phyloP scores from a whole-genome alignment of 305 asterid species.

The Euphrasia arctica region DNA sequence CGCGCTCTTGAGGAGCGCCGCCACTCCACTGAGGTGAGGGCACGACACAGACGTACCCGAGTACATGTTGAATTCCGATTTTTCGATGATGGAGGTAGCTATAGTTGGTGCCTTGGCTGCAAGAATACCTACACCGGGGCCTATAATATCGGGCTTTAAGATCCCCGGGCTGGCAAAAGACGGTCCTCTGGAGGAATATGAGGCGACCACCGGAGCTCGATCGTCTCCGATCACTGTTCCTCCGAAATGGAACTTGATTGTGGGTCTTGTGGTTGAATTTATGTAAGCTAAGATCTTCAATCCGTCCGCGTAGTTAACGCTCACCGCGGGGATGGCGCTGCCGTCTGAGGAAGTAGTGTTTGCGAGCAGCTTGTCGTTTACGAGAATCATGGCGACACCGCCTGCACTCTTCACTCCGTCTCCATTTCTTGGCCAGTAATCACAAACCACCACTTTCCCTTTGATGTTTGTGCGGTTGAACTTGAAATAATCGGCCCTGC shows the following conservation, averaged over 20 bases:
- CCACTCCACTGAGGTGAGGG: constrained; percentile 56
- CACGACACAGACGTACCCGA: constrained; percentile 54
- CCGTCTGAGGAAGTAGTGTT: too few relatives aligned
- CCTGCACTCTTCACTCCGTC: background rate
- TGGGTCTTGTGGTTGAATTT: too few relatives aligned
- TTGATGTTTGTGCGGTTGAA: constrained; percentile 12
- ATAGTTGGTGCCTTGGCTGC: constrained; percentile 37
- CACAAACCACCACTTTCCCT: constrained; percentile 27
- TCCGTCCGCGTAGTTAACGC: too few relatives aligned
- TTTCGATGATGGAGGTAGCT: background rate
- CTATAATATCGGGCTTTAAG: background rate
- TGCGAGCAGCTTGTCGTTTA: background rate
- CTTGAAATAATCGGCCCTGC: too few relatives aligned
- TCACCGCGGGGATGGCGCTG: too few relatives aligned
- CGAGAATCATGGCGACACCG: constrained; percentile 9
- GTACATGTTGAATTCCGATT: constrained; percentile 19
- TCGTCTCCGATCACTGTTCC: constrained; percentile 47
- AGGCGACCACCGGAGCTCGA: constrained; percentile 37
- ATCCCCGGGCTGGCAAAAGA: constrained; percentile 36
- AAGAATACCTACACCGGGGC: constrained; percentile 54
- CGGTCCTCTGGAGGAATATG: constrained; percentile 50
- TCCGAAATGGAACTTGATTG: background rate
- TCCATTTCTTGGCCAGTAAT: background rate
- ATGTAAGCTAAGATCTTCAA: too few relatives aligned
- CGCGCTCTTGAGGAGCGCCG: constrained; percentile 24